Conservation (phyloP, 208 protist species). For the Angomonas deanei region DNA sequence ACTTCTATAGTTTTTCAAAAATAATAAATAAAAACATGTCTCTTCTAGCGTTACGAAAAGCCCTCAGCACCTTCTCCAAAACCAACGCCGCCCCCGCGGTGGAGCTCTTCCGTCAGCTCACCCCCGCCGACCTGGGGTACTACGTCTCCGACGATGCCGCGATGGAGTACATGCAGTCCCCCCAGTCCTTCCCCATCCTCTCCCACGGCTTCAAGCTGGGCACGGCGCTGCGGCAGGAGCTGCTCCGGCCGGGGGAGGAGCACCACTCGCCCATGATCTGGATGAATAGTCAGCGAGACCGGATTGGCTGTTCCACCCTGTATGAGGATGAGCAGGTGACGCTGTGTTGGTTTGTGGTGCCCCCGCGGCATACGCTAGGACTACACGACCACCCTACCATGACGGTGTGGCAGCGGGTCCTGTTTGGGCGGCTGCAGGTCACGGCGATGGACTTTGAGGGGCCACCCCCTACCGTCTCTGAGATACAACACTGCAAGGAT, state of each 20-base stretch:
- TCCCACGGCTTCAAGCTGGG: slow-evolving; percentile 31
- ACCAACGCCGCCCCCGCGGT: not conserved
- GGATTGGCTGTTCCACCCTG: slow-evolving; percentile 55
- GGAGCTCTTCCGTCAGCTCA: slow-evolving; percentile 20
- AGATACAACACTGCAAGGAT: not conserved
- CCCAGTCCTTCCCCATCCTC: slow-evolving; percentile 18
- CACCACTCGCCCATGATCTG: slow-evolving; percentile 15
- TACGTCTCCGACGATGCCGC: slow-evolving; percentile 36
- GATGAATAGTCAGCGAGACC: slow-evolving; percentile 17
- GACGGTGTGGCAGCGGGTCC: slow-evolving; percentile 58
- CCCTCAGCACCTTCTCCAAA: not conserved
- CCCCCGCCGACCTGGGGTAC: slow-evolving; percentile 30
- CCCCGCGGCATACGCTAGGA: slow-evolving; percentile 37
- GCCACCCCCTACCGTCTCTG: not conserved
- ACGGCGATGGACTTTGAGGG: slow-evolving; percentile 27
- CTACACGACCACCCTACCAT: slow-evolving; percentile 77
- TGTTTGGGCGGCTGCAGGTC: slow-evolving; percentile 49
- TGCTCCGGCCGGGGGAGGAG: not conserved
- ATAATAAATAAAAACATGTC: not conserved
- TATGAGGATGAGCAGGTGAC: slow-evolving; percentile 35
- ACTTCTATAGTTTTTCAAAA: too few relatives aligned
- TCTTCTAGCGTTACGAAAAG: not conserved
- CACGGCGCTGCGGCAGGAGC: slow-evolving; percentile 26
- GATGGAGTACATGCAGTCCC: slow-evolving; percentile 16
- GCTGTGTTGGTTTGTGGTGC: slow-evolving; percentile 73